Percentiles rank a stretch among this genome's conserved stretches.
Evolutionary conservation across 2,329 filamentous ascomycete genomes (phyloP).

Genomic region (Tolypocladium capitatum): DNA sequence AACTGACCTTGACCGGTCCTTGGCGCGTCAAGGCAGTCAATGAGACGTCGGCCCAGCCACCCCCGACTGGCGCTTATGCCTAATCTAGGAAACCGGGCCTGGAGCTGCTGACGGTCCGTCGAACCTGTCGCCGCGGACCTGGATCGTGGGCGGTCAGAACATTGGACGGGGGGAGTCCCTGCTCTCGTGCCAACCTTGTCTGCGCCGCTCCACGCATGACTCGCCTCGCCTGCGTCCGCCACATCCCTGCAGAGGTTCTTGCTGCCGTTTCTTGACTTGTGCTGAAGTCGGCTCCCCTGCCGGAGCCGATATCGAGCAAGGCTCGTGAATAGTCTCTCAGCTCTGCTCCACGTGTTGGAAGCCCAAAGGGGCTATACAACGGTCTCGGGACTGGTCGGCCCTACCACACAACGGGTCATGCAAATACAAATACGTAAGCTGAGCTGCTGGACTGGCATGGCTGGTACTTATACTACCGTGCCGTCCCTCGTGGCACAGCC

Average conservation of each 20-base stretch:
- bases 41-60: not conserved
- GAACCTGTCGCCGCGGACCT: not conserved
- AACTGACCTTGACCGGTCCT: not conserved
- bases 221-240: not conserved
- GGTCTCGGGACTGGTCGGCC: not conserved
- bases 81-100: not conserved
- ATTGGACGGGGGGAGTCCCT: not conserved
- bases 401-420: not conserved
- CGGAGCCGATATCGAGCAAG: not conserved
- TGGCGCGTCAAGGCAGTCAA: slow-evolving; percentile 2
- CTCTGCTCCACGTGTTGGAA: not conserved
- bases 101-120: too few relatives aligned
- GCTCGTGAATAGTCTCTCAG: not conserved
- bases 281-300: not conserved
- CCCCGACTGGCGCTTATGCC: not conserved
- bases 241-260: not conserved
- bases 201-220: too few relatives aligned
- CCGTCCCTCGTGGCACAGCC: not conserved
- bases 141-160: not conserved
- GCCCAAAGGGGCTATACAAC: not conserved
- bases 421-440: not conserved
- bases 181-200: not conserved
- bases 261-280: not conserved
- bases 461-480: not conserved
- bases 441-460: not conserved